Percentiles rank a stretch among this genome's conserved stretches.
Evolutionary conservation across 2,329 filamentous ascomycete species (phyloP).

Genomic region (Claviceps quebecensis): DNA sequence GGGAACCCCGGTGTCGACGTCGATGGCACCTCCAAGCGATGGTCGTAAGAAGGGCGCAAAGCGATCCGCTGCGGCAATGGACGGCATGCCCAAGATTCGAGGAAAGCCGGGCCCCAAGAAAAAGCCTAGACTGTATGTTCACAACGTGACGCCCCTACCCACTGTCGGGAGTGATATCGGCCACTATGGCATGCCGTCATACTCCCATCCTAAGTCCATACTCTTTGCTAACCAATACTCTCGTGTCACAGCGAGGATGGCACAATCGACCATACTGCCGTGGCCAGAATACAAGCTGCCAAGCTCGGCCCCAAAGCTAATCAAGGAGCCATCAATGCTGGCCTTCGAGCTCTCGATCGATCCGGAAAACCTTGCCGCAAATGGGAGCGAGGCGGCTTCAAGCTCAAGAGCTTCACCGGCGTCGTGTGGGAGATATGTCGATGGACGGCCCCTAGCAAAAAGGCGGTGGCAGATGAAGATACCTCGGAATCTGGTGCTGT

Average conservation of each 20-base stretch:
- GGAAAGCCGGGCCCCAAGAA: conserved; percentile 94
- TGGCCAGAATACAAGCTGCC: conserved; percentile 34
- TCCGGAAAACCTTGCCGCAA: conserved; percentile 83
- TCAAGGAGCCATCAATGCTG: conserved; percentile 92
- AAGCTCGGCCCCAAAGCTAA: conserved; percentile 95
- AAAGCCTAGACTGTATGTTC: conserved; percentile 78
- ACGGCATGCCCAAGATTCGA: conserved; percentile 53
- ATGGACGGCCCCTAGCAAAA: conserved; percentile 63
- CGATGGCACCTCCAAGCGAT: conserved; percentile 46
- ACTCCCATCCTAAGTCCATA: conserved; percentile 14
- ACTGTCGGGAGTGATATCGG: not conserved
- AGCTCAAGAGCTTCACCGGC: conserved; percentile 85
- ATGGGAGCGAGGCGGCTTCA: conserved; percentile 74
- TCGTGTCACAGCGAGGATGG: conserved; percentile 42
- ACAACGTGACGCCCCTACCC: not conserved
- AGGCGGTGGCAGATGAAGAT: conserved; percentile 29
- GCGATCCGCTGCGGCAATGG: conserved; percentile 48
- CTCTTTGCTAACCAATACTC: conserved; percentile 3
- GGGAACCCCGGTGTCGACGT: conserved; percentile 39
- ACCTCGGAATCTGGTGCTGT: conserved; percentile 31
- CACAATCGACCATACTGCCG: conserved; percentile 42
- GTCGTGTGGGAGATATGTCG: conserved; percentile 67
- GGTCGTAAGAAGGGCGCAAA: conserved; percentile 60
- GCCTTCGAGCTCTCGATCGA: conserved; percentile 83
- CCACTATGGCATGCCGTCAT: not conserved